Evolutionary conservation across 1,284 basidiomycete genomes (phyloP), one percentile per base, ranked within the genome.

Genomic region (Kwoniella shivajii): DNA sequence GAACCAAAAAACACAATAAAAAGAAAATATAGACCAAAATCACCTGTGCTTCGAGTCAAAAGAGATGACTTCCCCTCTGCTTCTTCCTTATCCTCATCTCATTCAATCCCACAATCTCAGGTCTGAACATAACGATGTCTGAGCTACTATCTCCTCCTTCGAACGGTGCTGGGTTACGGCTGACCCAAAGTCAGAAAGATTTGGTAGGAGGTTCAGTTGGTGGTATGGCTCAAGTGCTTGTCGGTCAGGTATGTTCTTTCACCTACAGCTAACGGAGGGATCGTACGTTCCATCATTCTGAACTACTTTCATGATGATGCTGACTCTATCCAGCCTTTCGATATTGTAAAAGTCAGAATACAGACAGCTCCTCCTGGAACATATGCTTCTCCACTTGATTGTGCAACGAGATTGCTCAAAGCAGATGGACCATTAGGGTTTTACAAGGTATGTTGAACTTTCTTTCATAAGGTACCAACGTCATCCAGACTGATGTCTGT

Each of bases 341-440:
- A 97, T 78, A 96, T 96, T 64, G 89, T 95, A 79, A 97, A 97
- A 86, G 82, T 83, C 84, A 86, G 94, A 61, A 89, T 98, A 83
- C 95, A 99, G 85, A 96, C 93, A 6, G 84, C 92, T n/a, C 83
- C 92, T 13, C 85, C 86, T 65, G 92, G 93, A 49, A 93, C 90
- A 6, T 97, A 95, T 78, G 82, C 79, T 51, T 89, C 90, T 54
- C 92, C 95, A 84, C 63, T 94, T 54, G 85, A 95, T 66, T 97
- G 93, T 74, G 93, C 93, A 11, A 83, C 84, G 6, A 87, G 88
- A 55, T 90, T 98, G 66, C 69, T 96, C 56, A 90, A 86, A 75
- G 88, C 92, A 57, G 95, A 98, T 73, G 95, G 95, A 0, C 90
- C 91, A 6, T 77, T 91, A 34, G 93, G 92, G 0, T 98, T 98